phyloP scores from a whole-genome alignment of 371 early-diverging fungal species.

The Chytridium lagenaria region DNA sequence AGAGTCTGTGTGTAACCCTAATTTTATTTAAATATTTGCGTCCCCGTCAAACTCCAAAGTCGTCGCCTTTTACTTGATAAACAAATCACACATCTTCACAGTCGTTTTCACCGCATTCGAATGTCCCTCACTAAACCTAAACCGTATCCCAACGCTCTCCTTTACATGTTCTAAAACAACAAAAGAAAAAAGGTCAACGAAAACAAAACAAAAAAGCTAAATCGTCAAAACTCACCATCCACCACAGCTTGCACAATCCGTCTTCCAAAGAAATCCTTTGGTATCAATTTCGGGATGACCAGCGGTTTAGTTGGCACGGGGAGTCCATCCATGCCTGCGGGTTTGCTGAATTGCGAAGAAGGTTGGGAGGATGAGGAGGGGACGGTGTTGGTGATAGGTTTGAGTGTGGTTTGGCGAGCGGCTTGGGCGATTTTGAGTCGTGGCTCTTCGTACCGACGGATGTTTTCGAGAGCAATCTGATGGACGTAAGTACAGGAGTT shows the following conservation, averaged over 20 bases:
- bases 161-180: not conserved
- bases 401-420: not conserved
- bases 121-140: conserved; percentile 82
- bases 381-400: not conserved
- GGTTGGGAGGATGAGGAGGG: not conserved
- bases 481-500: not conserved
- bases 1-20: not conserved
- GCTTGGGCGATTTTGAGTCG: not conserved
- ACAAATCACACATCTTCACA: conserved; percentile 57
- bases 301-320: not conserved
- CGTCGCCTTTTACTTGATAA: not conserved
- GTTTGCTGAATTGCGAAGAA: not conserved
- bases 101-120: conserved; percentile 91
- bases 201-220: not conserved
- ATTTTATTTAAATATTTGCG: too few species aligned
- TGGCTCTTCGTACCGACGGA: conserved; percentile 57
- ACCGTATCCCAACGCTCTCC: conserved; percentile 52
- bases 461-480: conserved; percentile 67
- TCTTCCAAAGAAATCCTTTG: conserved; percentile 76
- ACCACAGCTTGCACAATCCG: conserved; percentile 32
- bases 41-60: too few species aligned
- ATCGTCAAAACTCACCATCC: not conserved
- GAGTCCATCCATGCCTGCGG: not conserved
- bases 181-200: not conserved
- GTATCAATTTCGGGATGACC: conserved; percentile 1